Conservation (phyloP, 331 rosid genomes). For the Malus hybrid region DNA sequence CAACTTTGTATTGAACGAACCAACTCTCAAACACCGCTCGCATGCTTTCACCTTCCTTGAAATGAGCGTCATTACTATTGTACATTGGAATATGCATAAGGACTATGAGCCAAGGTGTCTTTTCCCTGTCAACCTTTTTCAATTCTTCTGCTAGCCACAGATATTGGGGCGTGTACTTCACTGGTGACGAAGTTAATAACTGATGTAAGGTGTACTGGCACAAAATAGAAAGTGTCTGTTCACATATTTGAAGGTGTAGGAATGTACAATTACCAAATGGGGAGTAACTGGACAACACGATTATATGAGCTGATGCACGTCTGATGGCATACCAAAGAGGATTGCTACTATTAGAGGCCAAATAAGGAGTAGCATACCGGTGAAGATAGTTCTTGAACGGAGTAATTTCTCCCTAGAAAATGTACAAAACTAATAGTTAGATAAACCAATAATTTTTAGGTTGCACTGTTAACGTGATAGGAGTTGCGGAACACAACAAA, state of each 20-base stretch:
- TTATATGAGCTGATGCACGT: conserved; percentile 94
- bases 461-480: background rate
- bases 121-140: conserved; percentile 31
- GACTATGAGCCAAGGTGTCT: conserved; percentile 50
- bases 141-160: conserved; percentile 32
- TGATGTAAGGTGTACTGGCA: background rate
- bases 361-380: conserved; percentile 68
- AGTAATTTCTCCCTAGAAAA: conserved; percentile 67
- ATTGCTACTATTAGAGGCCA: conserved; percentile 74
- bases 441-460: background rate
- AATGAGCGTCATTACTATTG: conserved; percentile 39
- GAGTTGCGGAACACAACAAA: background rate
- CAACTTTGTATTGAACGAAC: conserved; percentile 33
- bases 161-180: conserved; percentile 49
- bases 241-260: background rate
- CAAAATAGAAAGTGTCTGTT: background rate
- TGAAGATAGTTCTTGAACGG: conserved; percentile 75
- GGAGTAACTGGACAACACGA: conserved; percentile 86
- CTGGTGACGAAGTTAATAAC: conserved; percentile 15
- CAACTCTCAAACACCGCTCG: conserved; percentile 20
- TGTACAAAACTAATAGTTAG: background rate
- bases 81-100: conserved; percentile 43
- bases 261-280: conserved; percentile 63
- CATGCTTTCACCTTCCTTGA: conserved; percentile 47
- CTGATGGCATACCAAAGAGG: conserved; percentile 96